Percentiles rank a stretch among this genome's conserved stretches.
Evolutionary conservation across 495 filamentous ascomycete species (phyloP).

Genomic region (Aspergillus avenaceus): DNA sequence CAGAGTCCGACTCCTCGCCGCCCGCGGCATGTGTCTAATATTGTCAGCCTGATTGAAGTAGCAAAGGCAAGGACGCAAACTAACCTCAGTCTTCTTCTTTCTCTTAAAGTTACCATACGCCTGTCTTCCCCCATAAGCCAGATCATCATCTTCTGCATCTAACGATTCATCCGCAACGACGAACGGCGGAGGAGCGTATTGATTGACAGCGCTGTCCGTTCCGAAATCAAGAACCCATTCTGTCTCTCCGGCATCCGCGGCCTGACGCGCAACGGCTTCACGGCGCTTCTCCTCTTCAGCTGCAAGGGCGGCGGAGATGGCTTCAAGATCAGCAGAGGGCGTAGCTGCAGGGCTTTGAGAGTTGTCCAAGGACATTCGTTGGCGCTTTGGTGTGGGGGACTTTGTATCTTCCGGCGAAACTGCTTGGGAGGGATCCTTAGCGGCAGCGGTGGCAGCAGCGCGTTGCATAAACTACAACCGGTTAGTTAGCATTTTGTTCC

Average conservation of each 20-base stretch:
- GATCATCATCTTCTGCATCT: constrained; percentile 33
- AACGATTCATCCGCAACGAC: constrained; percentile 35
- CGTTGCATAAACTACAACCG: constrained; percentile 84
- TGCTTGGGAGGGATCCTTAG: constrained; percentile 36
- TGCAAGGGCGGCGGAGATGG: constrained; percentile 65
- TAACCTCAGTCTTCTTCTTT: constrained; percentile 26
- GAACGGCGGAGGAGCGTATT: constrained; percentile 21
- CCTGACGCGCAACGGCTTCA: constrained; percentile 64
- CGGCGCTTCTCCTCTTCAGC: constrained; percentile 72
- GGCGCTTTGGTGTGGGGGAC: constrained; percentile 39
- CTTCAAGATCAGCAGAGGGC: constrained; percentile 45
- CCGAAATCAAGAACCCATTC: constrained; percentile 70
- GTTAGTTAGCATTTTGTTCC: constrained; percentile 5
- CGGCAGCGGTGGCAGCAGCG: constrained; percentile 57
- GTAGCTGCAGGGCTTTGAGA: constrained; percentile 21
- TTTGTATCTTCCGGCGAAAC: constrained; percentile 27
- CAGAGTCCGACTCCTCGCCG: constrained; percentile 11
- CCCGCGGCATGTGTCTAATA: not conserved
- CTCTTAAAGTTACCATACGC: constrained; percentile 38
- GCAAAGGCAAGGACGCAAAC: not conserved
- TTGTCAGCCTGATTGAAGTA: not conserved
- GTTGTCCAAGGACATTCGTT: constrained; percentile 35
- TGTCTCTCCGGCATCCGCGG: constrained; percentile 74
- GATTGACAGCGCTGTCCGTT: constrained; percentile 15
- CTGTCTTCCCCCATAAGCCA: constrained; percentile 29